Conservation (phyloP, 2,329 filamentous ascomycete species). For the Bipolaris gigantea region DNA sequence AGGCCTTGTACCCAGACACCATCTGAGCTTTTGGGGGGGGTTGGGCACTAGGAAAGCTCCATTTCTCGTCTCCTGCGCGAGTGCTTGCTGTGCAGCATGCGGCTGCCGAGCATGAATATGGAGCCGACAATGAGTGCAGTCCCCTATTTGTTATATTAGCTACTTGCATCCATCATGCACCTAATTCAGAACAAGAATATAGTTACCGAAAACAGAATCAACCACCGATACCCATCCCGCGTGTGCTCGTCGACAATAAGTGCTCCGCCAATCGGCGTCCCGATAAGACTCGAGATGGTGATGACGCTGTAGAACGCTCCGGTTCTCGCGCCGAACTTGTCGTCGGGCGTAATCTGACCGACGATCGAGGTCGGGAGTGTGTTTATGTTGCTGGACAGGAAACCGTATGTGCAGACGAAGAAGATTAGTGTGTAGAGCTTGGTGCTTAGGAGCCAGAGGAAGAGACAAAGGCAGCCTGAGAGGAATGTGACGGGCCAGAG, state of each 20-base stretch:
- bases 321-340: conserved; percentile 68
- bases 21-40: background rate
- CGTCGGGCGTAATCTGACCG: conserved; percentile 70
- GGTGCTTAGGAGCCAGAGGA: conserved; percentile 56
- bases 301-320: conserved; percentile 66
- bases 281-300: conserved; percentile 66
- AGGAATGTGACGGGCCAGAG: conserved; percentile 54
- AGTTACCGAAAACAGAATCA: conserved; percentile 34
- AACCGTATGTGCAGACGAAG: conserved; percentile 70
- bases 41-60: background rate
- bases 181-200: background rate
- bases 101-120: conserved; percentile 26
- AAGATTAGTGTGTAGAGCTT: conserved; percentile 62
- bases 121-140: conserved; percentile 19
- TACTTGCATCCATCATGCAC: background rate
- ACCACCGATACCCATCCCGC: conserved; percentile 26
- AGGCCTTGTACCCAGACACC: background rate
- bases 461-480: conserved; percentile 52
- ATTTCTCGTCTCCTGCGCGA: conserved; percentile 18
- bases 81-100: conserved; percentile 18
- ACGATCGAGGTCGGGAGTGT: conserved; percentile 65
- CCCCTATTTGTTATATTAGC: conserved; percentile 11
- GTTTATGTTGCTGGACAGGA: conserved; percentile 68
- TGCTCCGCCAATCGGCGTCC: conserved; percentile 66
- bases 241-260: conserved; percentile 26